These are phyloP conservation scores for Macaranga tanarius DNA, from an alignment of 441 rosid genomes.

Conservation along the genomic window DNA sequence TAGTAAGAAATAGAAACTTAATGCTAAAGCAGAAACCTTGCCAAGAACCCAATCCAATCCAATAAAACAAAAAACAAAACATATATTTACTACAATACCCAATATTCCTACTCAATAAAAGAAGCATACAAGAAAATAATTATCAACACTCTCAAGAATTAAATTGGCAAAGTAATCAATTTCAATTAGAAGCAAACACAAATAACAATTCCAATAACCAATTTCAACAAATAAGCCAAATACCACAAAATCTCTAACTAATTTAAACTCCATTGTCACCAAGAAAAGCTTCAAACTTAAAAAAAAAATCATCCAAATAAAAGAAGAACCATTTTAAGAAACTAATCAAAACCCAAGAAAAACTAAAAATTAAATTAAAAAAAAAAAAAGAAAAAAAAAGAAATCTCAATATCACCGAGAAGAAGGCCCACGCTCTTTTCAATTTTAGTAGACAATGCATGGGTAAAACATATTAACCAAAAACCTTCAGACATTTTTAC, in stretches of 20 bases:
- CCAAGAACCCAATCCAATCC: neutral
- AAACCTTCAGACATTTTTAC: constrained; percentile 92
- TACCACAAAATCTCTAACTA: neutral
- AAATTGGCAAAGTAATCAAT: neutral
- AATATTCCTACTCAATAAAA: neutral
- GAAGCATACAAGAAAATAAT: neutral
- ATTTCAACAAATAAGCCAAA: neutral
- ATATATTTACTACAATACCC: neutral
- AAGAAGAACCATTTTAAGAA: neutral
- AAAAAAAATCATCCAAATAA: neutral
- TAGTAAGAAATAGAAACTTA: neutral
- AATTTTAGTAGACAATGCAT: constrained; percentile 94
- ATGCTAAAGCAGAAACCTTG: neutral
- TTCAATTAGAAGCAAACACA: neutral
- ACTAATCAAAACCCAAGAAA: neutral
- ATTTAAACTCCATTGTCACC: neutral
- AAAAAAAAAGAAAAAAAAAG: neutral
- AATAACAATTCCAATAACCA: neutral
- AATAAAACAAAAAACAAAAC: neutral
- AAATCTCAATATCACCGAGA: constrained; percentile 91
- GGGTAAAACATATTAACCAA: constrained; percentile 89
- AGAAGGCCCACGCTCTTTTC: constrained; percentile 99
- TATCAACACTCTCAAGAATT: neutral
- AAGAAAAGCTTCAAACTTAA: neutral
- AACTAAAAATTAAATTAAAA: neutral